Evolutionary conservation across 139 green algal genomes (phyloP).

Genomic region (Volvox reticuliferus): DNA sequence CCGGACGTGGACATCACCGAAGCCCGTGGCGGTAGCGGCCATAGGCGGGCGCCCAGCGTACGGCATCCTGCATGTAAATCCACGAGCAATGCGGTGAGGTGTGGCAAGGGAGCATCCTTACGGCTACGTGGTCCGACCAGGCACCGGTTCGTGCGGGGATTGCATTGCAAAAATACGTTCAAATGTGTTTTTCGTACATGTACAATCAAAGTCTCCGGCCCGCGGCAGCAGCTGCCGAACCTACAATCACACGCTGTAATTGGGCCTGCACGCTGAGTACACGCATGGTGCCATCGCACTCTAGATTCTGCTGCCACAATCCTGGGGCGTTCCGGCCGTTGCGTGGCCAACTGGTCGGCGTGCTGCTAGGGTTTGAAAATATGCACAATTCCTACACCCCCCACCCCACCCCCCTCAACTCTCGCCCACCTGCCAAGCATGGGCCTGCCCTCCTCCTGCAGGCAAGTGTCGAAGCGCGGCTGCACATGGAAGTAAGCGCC

Average conservation of each 20-base stretch:
- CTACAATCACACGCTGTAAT: too few relatives aligned
- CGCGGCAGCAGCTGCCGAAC: too few relatives aligned
- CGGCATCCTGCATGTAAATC: constrained; percentile 61
- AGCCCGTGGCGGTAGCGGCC: constrained; percentile 91
- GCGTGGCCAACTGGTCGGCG: too few relatives aligned
- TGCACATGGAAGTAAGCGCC: constrained; percentile 92
- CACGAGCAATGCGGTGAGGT: background rate
- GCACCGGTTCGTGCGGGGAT: background rate
- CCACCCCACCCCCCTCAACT: background rate
- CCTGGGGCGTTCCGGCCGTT: too few relatives aligned
- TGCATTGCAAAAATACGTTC: background rate
- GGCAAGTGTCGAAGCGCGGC: constrained; percentile 86
- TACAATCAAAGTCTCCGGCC: too few relatives aligned
- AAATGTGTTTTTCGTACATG: too few relatives aligned
- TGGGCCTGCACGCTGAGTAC: too few relatives aligned
- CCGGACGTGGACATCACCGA: constrained; percentile 82
- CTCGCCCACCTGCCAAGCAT: constrained; percentile 32
- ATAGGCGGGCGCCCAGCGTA: constrained; percentile 80
- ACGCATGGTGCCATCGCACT: too few relatives aligned
- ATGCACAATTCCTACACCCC: too few relatives aligned
- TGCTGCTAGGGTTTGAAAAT: too few relatives aligned
- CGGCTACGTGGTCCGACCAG: background rate
- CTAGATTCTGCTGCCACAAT: too few relatives aligned
- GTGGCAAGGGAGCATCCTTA: background rate
- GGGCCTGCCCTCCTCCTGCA: constrained; percentile 57